These are phyloP conservation scores for Aeminium ludgeri DNA, from an alignment of 495 filamentous ascomycete species.

Conservation along the genomic window DNA sequence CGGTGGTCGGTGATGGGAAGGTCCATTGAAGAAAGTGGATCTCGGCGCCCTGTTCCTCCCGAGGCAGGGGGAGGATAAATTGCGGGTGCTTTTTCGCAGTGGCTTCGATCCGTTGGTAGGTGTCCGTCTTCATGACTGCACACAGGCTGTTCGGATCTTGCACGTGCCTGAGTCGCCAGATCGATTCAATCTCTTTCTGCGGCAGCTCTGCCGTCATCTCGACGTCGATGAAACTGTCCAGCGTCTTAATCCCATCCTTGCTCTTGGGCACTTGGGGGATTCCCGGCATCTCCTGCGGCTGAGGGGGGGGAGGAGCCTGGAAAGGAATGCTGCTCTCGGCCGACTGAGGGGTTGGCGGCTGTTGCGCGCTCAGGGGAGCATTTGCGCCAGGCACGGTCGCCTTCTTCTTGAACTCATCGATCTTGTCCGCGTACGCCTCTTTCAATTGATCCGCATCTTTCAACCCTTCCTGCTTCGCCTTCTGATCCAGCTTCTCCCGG, in stretches of 20 bases:
- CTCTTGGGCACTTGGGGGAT: slow-evolving; percentile 13
- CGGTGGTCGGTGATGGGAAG: slow-evolving; percentile 46
- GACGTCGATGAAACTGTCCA: slow-evolving; percentile 70
- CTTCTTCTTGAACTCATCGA: slow-evolving; percentile 44
- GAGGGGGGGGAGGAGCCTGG: slow-evolving; percentile 20
- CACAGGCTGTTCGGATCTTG: slow-evolving; percentile 52
- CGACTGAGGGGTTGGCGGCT: slow-evolving; percentile 8
- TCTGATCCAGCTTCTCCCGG: slow-evolving; percentile 63
- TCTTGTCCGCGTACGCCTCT: slow-evolving; percentile 68
- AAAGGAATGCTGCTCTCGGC: slow-evolving; percentile 6
- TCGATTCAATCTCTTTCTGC: slow-evolving; percentile 60
- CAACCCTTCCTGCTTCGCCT: slow-evolving; percentile 69
- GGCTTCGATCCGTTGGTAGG: slow-evolving; percentile 48
- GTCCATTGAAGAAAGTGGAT: slow-evolving; percentile 73
- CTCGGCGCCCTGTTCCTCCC: slow-evolving; percentile 44
- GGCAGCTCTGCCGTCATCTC: slow-evolving; percentile 57
- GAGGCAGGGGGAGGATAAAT: slow-evolving; percentile 82
- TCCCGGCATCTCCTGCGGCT: slow-evolving; percentile 1
- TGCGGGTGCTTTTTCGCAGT: slow-evolving; percentile 60
- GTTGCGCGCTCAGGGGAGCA: slow-evolving; percentile 22
- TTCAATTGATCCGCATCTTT: slow-evolving; percentile 58
- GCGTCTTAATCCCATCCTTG: slow-evolving; percentile 50
- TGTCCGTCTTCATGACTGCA: slow-evolving; percentile 56
- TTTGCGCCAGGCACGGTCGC: slow-evolving; percentile 41
- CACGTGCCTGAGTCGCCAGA: slow-evolving; percentile 86